Conservation (phyloP, 2,329 filamentous ascomycete species). For the Fonsecaea pugnacius region DNA sequence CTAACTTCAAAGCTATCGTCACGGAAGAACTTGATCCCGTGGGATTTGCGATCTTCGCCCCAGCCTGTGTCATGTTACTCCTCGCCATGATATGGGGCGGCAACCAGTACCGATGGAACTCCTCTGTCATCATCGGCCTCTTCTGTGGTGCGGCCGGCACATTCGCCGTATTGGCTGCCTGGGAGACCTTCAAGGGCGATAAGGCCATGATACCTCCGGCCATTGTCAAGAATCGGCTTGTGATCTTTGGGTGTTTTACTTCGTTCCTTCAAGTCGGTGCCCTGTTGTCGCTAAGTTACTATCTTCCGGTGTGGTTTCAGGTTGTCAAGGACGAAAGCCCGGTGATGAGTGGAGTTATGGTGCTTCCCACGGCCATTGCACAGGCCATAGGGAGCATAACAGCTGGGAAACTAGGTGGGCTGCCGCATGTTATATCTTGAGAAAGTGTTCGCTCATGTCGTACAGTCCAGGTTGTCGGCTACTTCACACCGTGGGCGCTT, state of each 20-base stretch:
- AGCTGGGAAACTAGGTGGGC: conserved; percentile 30
- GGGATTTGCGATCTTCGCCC: conserved; percentile 64
- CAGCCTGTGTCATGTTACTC: conserved; percentile 35
- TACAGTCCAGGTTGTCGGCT: conserved; percentile 35
- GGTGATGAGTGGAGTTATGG: conserved; percentile 36
- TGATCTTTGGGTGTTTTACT: conserved; percentile 31
- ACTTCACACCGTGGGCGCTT: conserved; percentile 38
- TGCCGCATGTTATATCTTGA: not conserved
- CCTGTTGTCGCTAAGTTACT: conserved; percentile 36
- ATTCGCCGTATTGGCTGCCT: conserved; percentile 41
- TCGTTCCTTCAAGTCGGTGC: conserved; percentile 33
- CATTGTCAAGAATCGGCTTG: conserved; percentile 33
- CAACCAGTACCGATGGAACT: conserved; percentile 41
- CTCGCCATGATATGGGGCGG: conserved; percentile 35
- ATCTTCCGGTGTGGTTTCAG: conserved; percentile 40
- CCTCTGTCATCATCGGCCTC: conserved; percentile 45
- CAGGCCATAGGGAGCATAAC: conserved; percentile 29
- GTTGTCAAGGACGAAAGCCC: conserved; percentile 36
- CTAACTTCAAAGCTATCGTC: conserved; percentile 28
- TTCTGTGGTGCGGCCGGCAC: conserved; percentile 41
- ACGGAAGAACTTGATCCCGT: conserved; percentile 56
- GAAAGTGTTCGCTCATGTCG: not conserved
- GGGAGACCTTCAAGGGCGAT: conserved; percentile 36
- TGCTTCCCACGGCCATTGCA: conserved; percentile 35
- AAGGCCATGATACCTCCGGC: conserved; percentile 37